A percentile compares a stretch with the other conserved stretches of the same genome.
Conservation (phyloP, 345 rosid genomes). For the Carallia pectinifolia region DNA sequence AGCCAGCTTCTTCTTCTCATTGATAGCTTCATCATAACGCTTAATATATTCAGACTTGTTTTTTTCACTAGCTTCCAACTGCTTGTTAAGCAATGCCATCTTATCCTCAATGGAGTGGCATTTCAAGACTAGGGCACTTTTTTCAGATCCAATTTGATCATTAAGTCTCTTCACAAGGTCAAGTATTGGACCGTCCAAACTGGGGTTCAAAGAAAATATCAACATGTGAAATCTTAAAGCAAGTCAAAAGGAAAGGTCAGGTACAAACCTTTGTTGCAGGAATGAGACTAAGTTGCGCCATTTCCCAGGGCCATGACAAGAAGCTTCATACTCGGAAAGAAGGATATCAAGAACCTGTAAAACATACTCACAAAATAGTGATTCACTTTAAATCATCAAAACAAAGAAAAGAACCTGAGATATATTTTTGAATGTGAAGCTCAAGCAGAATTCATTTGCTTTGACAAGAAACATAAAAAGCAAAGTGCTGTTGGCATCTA, state of each 20-base stretch:
- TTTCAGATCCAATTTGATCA: constrained; percentile 82
- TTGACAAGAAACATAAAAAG: neutral
- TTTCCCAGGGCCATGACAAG: constrained; percentile 84
- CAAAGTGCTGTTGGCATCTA: too few relatives aligned
- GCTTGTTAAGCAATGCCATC: constrained; percentile 68
- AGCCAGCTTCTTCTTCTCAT: constrained; percentile 82
- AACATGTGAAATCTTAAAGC: neutral
- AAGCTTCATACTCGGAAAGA: constrained; percentile 68
- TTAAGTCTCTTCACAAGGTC: constrained; percentile 76
- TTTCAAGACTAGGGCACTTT: constrained; percentile 68
- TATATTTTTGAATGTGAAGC: neutral
- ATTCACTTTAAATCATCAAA: neutral
- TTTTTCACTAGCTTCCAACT: constrained; percentile 82
- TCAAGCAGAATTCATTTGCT: neutral
- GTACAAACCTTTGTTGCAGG: constrained; percentile 78
- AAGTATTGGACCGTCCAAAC: constrained; percentile 87
- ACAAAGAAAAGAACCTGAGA: neutral
- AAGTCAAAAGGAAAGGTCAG: neutral
- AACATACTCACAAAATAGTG: constrained; percentile 11
- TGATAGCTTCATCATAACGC: constrained; percentile 93
- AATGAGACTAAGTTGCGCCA: constrained; percentile 87
- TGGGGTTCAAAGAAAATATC: constrained; percentile 17
- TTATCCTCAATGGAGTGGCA: constrained; percentile 90
- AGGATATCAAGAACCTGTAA: constrained; percentile 80
- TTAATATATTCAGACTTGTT: constrained; percentile 79